A percentile compares a stretch with the other conserved stretches of the same genome.
phyloP scores from a whole-genome alignment of 2,329 filamentous ascomycete genomes.

The Aureobasidium vineae region DNA sequence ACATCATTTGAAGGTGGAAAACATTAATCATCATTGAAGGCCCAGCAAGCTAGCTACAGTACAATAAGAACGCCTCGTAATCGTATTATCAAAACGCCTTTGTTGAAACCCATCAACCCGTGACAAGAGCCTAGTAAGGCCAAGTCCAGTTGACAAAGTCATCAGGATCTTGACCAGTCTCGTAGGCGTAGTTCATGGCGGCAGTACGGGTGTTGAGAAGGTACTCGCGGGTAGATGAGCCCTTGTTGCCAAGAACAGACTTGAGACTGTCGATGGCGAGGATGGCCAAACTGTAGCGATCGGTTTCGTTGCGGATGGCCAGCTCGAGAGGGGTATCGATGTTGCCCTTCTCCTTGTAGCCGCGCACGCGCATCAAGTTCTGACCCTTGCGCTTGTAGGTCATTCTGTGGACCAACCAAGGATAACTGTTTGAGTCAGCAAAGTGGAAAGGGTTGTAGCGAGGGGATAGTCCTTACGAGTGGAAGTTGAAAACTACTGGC shows the following conservation, averaged over 20 bases:
- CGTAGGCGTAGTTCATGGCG: slow-evolving; percentile 64
- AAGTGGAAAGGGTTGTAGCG: too few relatives aligned
- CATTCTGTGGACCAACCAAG: slow-evolving; percentile 64
- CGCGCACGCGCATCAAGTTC: slow-evolving; percentile 68
- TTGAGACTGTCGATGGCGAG: slow-evolving; percentile 70
- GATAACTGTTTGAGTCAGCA: too few relatives aligned
- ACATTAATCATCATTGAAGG: background rate
- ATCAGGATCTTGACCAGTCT: slow-evolving; percentile 67
- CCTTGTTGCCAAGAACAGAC: slow-evolving; percentile 60
- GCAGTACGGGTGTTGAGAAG: slow-evolving; percentile 64
- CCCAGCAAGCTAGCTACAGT: background rate
- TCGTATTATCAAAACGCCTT: background rate
- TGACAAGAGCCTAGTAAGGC: slow-evolving; percentile 45
- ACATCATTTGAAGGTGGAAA: background rate
- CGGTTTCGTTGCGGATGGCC: slow-evolving; percentile 73
- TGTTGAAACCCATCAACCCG: background rate
- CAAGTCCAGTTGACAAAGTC: slow-evolving; percentile 66
- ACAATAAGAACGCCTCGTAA: background rate
- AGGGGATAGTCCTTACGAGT: slow-evolving; percentile 45
- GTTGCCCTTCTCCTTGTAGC: slow-evolving; percentile 81
- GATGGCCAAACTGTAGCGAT: slow-evolving; percentile 74
- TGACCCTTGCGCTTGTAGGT: slow-evolving; percentile 72
- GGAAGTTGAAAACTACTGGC: slow-evolving; percentile 80
- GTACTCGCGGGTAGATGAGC: slow-evolving; percentile 60
- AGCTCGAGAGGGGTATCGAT: slow-evolving; percentile 78